phyloP scores from a whole-genome alignment of 768 basidiomycete genomes.

The Termitomyces sp. region DNA sequence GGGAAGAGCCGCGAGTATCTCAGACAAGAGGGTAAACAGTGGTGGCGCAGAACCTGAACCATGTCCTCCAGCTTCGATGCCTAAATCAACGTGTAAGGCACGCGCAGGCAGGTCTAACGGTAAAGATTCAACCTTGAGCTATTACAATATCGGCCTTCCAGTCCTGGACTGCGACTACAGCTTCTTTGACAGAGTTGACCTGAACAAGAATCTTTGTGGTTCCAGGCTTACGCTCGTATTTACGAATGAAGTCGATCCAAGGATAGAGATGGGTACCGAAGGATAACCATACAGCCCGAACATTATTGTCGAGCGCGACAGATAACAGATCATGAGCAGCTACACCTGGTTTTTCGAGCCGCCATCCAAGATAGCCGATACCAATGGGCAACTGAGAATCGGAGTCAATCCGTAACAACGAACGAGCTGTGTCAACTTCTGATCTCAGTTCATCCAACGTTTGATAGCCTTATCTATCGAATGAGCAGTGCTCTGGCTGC shows the following conservation, averaged over 20 bases:
- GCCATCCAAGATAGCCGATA: conserved; percentile 73
- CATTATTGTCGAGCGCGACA: conserved; percentile 45
- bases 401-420: conserved; percentile 27
- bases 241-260: conserved; percentile 61
- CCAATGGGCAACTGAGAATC: conserved; percentile 51
- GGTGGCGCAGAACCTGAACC: conserved; percentile 53
- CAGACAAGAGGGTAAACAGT: conserved; percentile 53
- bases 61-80: conserved; percentile 80
- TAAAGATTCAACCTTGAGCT: conserved; percentile 55
- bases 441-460: conserved; percentile 35
- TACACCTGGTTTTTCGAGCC: conserved; percentile 46
- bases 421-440: conserved; percentile 52
- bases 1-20: conserved; percentile 40
- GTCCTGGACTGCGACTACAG: conserved; percentile 50
- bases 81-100: conserved; percentile 28
- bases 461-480: conserved; percentile 36
- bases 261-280: conserved; percentile 53
- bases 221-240: conserved; percentile 40
- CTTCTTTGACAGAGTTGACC: conserved; percentile 56
- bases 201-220: conserved; percentile 58
- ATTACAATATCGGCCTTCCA: conserved; percentile 74
- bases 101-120: neutral
- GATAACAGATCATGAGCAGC: conserved; percentile 38
- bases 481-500: neutral
- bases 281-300: conserved; percentile 70